Base-by-base conservation (phyloP, 164 flowering plant genomes). In the Annona cherimola region DNA sequence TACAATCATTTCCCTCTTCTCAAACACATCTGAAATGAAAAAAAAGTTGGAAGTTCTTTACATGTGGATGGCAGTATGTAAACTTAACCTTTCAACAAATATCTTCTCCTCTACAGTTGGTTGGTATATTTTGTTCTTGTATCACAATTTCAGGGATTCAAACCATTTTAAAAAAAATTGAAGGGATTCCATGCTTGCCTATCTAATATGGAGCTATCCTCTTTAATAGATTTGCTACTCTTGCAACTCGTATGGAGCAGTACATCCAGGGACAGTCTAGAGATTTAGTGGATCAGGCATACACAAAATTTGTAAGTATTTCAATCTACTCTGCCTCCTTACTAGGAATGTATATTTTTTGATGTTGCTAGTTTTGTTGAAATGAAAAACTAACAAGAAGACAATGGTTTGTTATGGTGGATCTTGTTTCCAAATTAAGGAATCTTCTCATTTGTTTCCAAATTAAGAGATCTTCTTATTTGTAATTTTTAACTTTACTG, bases 201-300 rank as follows among this genome's bases (percentile, higher is more conserved):
- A n/a, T 70, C 60, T 40, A 11, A 54, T 19, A 40, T 61, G 5
- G 40, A 57, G 1, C 18, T 54, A 9, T 35, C 41, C 40, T 72
- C 65, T 50, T 73, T 12, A 45, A 46, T 75, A 94, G 98, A 78
- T 94, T 94, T 84, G 94, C 98, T 66, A 84, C 87, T 74, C 96
- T 95, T 78, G 99, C 98, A 41, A 93, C 99, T 65, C 94, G 98
- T 11, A 93, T 95, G 98, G 99, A 95, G 83, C 99, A 95, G 85
- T 95, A 95, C 79, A 93, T 95, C 75, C 97, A 90, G 83, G 99
- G 99, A 67, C 96, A 93, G 77, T 93, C 99, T 4, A 87, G 99
- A 86, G 98, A 95, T 81, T 85, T 95, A 85, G 99, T 95, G 82
- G 99, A 95, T 76, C 98, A 90, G 78, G 98, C 98, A 59, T 95